Base-by-base conservation (phyloP, 805 yeast species). In the Groenewaldozyma tartarivorans region DNA sequence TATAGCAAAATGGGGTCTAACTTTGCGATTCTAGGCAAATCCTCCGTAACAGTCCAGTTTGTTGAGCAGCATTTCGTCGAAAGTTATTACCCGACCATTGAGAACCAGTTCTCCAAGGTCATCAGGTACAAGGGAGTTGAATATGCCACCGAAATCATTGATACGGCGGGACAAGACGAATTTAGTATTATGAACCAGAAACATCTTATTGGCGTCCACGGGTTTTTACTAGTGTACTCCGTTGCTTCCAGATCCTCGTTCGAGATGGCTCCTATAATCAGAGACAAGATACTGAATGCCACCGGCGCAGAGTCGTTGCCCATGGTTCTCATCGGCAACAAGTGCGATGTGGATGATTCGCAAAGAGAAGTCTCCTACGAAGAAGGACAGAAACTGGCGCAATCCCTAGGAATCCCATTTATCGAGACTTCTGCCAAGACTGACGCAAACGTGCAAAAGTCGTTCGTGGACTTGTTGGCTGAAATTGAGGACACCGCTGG, bases 131-230 rank as follows among this genome's bases (percentile, higher is more conserved):
- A 77, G 41, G 76, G 75, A 44, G 75, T 74, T 48, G 77, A 76
- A 30, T 81, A 78, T 52, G 75, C 76, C 34, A 71, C 82, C 22
- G 90, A 81, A 55, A 78, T 82, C 40, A 63, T 81, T 48, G 94
- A 82, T 55, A 82, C 92, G 0, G 88, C 90, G 1, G 94, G 94
- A 1, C 90, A 81, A 60, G 90, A 81, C 58, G 88, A 81, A 61
- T 79, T 76, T 55, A 72, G 81, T 24, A 71, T 79, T 41, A 69
- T 82, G 61, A 78, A 74, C 50, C 81, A 79, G 55, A 78, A 79
- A 45, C 76, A 78, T 39, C 61, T 81, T 35, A 77, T 78, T 31
- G 84, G 83, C 13, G 70, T 78, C 36, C 85, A 80, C 53, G 94
- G 90, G 1, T 79, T 79, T 51, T 62, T 82, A 38, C 59, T 82